These are phyloP conservation scores for Xylariaceae sp. DNA, from an alignment of 2,329 filamentous ascomycete species.

Conservation along the genomic window DNA sequence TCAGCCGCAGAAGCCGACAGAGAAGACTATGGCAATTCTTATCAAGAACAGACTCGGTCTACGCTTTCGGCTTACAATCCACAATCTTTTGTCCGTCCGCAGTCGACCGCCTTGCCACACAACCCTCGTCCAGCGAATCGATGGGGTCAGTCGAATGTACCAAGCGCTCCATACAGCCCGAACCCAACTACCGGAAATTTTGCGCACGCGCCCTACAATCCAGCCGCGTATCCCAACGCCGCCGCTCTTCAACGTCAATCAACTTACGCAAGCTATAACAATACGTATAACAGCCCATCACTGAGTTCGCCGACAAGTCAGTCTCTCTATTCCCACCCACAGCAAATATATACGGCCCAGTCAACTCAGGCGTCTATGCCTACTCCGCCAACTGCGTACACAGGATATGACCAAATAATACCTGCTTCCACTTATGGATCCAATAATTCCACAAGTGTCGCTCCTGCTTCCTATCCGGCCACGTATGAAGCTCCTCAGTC, in stretches of 20 bases:
- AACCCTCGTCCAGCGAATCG: slow-evolving; percentile 41
- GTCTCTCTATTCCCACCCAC: slow-evolving; percentile 32
- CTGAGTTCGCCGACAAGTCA: slow-evolving; percentile 30
- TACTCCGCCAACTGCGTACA: slow-evolving; percentile 29
- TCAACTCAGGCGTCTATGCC: slow-evolving; percentile 31
- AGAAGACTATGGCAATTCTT: slow-evolving; percentile 43
- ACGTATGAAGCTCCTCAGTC: slow-evolving; percentile 33
- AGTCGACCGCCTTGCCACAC: slow-evolving; percentile 50
- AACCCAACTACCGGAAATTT: slow-evolving; percentile 39
- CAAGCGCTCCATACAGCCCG: slow-evolving; percentile 35
- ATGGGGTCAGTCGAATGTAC: slow-evolving; percentile 33
- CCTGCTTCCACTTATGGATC: slow-evolving; percentile 36
- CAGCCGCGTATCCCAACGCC: slow-evolving; percentile 52
- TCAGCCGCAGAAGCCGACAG: slow-evolving; percentile 37
- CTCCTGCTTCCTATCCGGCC: slow-evolving; percentile 25
- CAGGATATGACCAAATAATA: slow-evolving; percentile 41
- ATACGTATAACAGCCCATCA: slow-evolving; percentile 38
- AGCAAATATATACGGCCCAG: slow-evolving; percentile 27
- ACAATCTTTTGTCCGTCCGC: slow-evolving; percentile 56
- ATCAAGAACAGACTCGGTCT: slow-evolving; percentile 44
- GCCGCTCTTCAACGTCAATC: slow-evolving; percentile 47
- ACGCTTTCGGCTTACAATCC: slow-evolving; percentile 65
- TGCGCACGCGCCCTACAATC: slow-evolving; percentile 54
- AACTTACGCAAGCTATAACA: slow-evolving; percentile 48
- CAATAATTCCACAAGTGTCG: too few species aligned